A percentile compares a stretch with the other conserved stretches of the same genome.
These are phyloP conservation scores for Tephrocybe sp. DNA, from an alignment of 768 basidiomycete species.

Conservation along the genomic window DNA sequence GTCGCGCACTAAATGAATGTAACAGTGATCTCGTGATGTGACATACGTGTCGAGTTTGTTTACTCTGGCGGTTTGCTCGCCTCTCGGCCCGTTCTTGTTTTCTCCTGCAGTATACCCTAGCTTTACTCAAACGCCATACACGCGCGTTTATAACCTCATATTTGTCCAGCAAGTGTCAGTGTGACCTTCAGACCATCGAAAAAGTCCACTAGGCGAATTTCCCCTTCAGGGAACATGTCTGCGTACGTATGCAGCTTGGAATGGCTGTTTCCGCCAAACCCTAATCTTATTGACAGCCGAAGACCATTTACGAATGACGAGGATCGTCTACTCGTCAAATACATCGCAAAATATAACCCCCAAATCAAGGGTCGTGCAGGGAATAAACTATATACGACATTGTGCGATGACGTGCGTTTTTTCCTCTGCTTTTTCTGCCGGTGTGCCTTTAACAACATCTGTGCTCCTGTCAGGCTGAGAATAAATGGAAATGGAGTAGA, in stretches of 20 bases:
- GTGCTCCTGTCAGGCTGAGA: conserved; percentile 28
- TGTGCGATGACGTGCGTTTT: conserved; percentile 47
- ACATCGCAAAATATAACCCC: conserved; percentile 50
- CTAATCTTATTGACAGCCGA: conserved; percentile 16
- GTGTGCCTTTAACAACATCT: not conserved
- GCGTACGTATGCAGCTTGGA: conserved; percentile 3
- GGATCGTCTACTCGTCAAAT: conserved; percentile 42
- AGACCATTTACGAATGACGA: conserved; percentile 36
- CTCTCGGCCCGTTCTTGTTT: not conserved
- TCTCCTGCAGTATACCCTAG: not conserved
- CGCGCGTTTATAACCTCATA: no score
- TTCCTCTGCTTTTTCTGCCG: not conserved
- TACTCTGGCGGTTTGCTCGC: not conserved
- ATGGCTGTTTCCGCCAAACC: not conserved
- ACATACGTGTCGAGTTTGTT: conserved; percentile 14
- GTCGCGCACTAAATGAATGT: no score
- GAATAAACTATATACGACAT: conserved; percentile 38
- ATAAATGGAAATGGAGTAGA: conserved; percentile 51
- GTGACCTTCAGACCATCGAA: no score
- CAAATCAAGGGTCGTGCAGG: conserved; percentile 42
- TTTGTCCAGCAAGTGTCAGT: no score
- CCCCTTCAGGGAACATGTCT: conserved; percentile 3
- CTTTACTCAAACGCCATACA: no score
- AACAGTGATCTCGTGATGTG: conserved; percentile 17
- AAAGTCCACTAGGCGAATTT: no score